These are phyloP conservation scores for Polyporus arcularius DNA, from an alignment of 768 basidiomycete species.

Conservation along the genomic window DNA sequence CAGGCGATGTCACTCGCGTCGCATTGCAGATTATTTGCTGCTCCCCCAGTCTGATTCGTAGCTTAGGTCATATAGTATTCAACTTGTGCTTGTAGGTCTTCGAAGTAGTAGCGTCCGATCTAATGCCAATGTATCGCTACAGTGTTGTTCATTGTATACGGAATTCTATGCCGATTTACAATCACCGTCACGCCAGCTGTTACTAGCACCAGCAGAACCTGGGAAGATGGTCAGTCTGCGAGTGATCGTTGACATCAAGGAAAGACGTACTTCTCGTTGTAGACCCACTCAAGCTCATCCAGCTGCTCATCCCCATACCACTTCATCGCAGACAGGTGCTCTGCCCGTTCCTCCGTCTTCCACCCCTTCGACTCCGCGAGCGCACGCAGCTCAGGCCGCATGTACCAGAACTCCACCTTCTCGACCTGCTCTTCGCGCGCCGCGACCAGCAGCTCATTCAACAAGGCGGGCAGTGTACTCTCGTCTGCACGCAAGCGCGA, in stretches of 20 bases:
- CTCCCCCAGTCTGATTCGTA: too few relatives aligned
- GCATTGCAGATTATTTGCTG: too few relatives aligned
- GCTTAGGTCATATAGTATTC: too few relatives aligned
- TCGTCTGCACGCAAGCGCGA: slow-evolving; percentile 18
- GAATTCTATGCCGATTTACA: background rate
- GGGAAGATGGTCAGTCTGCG: background rate
- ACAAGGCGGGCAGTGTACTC: slow-evolving; percentile 13
- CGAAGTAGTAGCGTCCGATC: background rate
- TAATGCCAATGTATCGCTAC: background rate
- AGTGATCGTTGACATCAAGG: background rate
- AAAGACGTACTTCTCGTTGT: slow-evolving; percentile 21
- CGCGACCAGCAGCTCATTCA: slow-evolving; percentile 9
- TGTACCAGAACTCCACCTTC: slow-evolving; percentile 21
- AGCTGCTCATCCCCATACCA: slow-evolving; percentile 20
- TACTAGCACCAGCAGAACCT: slow-evolving; percentile 19
- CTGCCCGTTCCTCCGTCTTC: slow-evolving; percentile 11
- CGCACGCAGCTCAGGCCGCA: slow-evolving; percentile 7
- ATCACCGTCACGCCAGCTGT: background rate
- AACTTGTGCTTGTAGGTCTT: too few relatives aligned
- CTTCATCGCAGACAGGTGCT: slow-evolving; percentile 22
- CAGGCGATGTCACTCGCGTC: too few relatives aligned
- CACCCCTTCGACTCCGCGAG: slow-evolving; percentile 10
- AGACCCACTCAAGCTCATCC: slow-evolving; percentile 17
- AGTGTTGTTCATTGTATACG: background rate
- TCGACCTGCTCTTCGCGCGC: slow-evolving; percentile 12